A percentile compares a stretch with the other conserved stretches of the same genome.
Evolutionary conservation across 305 asterid species (phyloP).

Genomic region (Solanum hybrid): DNA sequence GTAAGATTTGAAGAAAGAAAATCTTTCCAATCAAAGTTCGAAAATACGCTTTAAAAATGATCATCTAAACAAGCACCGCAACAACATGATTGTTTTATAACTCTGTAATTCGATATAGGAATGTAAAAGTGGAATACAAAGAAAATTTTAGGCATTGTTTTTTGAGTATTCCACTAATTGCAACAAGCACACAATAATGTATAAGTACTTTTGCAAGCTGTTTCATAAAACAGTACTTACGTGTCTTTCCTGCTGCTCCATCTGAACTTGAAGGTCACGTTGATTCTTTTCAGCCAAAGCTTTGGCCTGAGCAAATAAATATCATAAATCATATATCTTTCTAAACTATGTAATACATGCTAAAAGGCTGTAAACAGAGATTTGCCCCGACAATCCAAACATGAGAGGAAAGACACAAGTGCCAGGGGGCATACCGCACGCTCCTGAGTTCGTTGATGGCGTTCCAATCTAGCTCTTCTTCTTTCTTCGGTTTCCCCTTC

Average conservation of each 20-base stretch:
- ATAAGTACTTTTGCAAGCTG: neutral
- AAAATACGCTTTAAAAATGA: neutral
- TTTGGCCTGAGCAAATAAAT: constrained; percentile 55
- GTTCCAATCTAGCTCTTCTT: constrained; percentile 88
- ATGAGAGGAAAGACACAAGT: neutral
- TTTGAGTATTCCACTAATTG: neutral
- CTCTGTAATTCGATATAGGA: neutral
- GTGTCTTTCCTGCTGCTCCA: constrained; percentile 96
- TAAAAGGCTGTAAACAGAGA: neutral
- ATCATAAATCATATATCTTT: constrained; percentile 5
- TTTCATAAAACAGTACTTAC: constrained; percentile 38
- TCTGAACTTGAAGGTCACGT: constrained; percentile 85
- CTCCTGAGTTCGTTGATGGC: constrained; percentile 91
- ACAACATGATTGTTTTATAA: neutral
- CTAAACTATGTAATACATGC: neutral
- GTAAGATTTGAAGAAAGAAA: neutral
- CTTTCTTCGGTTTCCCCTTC: constrained; percentile 97
- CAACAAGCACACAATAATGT: neutral
- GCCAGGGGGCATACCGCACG: constrained; percentile 62
- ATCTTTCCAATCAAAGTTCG: neutral
- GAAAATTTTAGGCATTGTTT: neutral
- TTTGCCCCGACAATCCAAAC: neutral
- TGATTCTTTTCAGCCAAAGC: constrained; percentile 96
- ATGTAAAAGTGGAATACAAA: neutral
- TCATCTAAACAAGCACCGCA: neutral